Conservation (phyloP, 176 grass and related monocot species). For the Poa pratensis region DNA sequence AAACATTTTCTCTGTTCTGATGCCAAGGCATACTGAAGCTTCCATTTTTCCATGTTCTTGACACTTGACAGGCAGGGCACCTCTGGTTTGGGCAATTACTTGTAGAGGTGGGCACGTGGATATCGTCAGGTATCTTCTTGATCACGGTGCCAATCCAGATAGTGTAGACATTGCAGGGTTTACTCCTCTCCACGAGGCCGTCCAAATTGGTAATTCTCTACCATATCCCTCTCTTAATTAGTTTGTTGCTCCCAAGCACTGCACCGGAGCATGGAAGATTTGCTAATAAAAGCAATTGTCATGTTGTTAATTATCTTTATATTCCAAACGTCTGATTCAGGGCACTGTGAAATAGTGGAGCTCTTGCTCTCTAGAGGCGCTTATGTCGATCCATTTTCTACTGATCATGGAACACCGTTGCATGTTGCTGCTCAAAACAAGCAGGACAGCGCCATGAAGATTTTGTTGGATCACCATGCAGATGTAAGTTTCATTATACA, state of each 20-base stretch:
- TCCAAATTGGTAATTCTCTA: not conserved
- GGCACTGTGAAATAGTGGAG: not conserved
- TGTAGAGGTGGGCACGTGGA: not conserved
- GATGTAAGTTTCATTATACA: not conserved
- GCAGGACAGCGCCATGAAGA: not conserved
- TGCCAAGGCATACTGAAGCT: not conserved
- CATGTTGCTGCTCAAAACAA: not conserved
- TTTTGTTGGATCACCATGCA: slow-evolving; percentile 1
- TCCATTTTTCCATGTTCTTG: not conserved
- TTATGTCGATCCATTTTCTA: not conserved
- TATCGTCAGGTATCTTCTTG: not conserved
- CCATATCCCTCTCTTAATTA: not conserved
- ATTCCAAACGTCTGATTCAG: not conserved
- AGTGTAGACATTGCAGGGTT: not conserved
- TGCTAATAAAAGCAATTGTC: not conserved
- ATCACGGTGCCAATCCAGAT: not conserved
- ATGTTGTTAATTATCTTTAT: not conserved
- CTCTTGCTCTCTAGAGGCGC: not conserved
- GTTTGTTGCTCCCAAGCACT: not conserved
- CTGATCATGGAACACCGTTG: not conserved
- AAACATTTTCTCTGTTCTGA: not conserved
- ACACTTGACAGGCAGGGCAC: not conserved
- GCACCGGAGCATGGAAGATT: not conserved
- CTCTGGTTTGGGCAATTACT: not conserved
- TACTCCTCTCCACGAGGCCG: not conserved